Evolutionary conservation across 2,329 filamentous ascomycete genomes (phyloP).

Genomic region (Westerdykella ornata): DNA sequence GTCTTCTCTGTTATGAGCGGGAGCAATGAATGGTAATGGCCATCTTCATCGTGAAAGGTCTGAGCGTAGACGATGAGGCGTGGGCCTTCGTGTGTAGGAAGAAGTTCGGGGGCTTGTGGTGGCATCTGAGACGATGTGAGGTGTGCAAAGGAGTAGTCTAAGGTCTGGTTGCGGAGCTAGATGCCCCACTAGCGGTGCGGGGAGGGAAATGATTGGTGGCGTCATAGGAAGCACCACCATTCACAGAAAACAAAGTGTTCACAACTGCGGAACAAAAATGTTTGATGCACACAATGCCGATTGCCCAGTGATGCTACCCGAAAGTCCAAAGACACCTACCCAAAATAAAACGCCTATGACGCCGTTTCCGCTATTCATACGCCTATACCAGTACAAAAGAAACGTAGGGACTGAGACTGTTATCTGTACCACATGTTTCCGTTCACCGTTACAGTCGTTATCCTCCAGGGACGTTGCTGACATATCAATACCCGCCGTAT

Average conservation of each 20-base stretch:
- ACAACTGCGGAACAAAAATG: background rate
- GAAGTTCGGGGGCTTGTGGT: constrained; percentile 23
- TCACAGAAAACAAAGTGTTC: background rate
- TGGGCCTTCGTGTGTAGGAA: constrained; percentile 33
- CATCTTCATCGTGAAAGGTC: constrained; percentile 53
- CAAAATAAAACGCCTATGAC: background rate
- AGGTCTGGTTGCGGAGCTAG: background rate
- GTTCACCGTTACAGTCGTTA: constrained; percentile 26
- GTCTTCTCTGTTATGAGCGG: constrained; percentile 55
- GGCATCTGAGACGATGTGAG: constrained; percentile 19
- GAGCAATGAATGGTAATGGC: constrained; percentile 54
- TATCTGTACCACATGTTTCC: constrained; percentile 2
- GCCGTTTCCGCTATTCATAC: background rate
- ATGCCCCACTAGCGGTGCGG: background rate
- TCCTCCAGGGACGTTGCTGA: constrained; percentile 15
- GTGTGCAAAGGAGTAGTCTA: background rate
- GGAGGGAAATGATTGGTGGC: background rate
- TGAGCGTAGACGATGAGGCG: constrained; percentile 57
- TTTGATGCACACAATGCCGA: background rate
- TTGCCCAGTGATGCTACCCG: background rate
- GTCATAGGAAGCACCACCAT: background rate
- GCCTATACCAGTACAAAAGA: background rate
- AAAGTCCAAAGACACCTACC: background rate
- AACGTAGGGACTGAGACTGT: background rate
- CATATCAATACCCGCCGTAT: constrained; percentile 21